Evolutionary conservation across 2,329 filamentous ascomycete genomes (phyloP), one percentile per base, ranked within the genome.

Genomic region (Talaromyces marneffei): DNA sequence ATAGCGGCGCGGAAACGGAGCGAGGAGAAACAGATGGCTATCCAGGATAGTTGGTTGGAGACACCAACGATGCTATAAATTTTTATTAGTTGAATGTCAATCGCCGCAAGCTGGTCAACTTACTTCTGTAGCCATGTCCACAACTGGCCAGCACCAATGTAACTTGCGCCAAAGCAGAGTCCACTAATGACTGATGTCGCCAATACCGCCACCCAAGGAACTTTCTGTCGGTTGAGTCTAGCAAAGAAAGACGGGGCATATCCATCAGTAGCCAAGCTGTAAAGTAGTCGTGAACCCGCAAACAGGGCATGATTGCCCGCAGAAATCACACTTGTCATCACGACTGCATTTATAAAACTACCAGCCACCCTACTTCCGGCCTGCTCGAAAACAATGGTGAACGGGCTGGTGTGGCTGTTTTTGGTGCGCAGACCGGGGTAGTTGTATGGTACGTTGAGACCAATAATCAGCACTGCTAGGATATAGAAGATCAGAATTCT

Each of bases 91-190:
- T 29, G 25, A 4, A 29, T n/a, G 16, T 56, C 27, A 6, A 9
- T 4, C 3, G 7, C 12, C 14, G n/a, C 7, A 29, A 9, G 6
- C 25, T 2, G 14, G 39, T 44, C 14, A 39, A 70, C 76, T 67
- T 72, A 82, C 80, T 87, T 87, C 68, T 88, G 85, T 18, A 88
- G 72, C 85, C 86, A 88, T 0, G 79, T 82, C 85, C 85, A 88
- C 4, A 88, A 72, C 65, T 87, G 79, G 0, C 86, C 85, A 0
- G 85, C 85, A 0, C 85, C 84, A 58, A 88, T 87, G 64, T 86
- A 87, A 67, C 82, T 86, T 0, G 85, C 84, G 2, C 84, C 85
- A 60, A 88, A 88, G 66, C 85, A 87, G 0, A 87, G 77, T 0
- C 83, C 83, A 20, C 80, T 79, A 33, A 84, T 78, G 0, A 80